Evolutionary conservation across 371 early-diverging fungal genomes (phyloP).

Genomic region (Apophysomyces elegans): DNA sequence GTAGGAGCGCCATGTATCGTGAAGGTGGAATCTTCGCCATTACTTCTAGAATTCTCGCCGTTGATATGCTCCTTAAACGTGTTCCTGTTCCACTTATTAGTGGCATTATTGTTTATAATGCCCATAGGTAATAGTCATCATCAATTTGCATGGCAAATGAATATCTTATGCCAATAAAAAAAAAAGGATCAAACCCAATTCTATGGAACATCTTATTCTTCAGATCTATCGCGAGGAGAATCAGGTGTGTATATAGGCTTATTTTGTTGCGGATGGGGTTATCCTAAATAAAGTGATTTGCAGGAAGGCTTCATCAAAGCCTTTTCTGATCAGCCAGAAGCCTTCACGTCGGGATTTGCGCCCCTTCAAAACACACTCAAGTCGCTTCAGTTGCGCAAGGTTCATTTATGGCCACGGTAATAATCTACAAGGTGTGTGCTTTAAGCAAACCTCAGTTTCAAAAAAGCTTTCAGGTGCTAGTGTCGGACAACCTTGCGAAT

Average conservation of each 20-base stretch:
- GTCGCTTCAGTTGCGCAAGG: slow-evolving; percentile 77
- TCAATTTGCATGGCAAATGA: too few relatives aligned
- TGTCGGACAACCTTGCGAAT: slow-evolving; percentile 64
- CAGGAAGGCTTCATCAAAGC: slow-evolving; percentile 92
- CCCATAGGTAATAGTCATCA: slow-evolving; percentile 63
- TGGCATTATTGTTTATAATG: slow-evolving; percentile 89
- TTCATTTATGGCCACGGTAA: slow-evolving; percentile 89
- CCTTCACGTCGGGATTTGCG: slow-evolving; percentile 76
- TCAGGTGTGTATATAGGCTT: slow-evolving; percentile 38
- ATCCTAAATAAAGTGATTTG: slow-evolving; percentile 5
- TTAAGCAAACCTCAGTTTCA: not conserved
- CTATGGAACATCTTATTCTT: slow-evolving; percentile 89
- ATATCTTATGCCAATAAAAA: not conserved
- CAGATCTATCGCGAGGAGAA: slow-evolving; percentile 82
- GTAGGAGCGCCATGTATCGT: slow-evolving; percentile 73
- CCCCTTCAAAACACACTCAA: slow-evolving; percentile 88
- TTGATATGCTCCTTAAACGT: slow-evolving; percentile 87
- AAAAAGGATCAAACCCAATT: slow-evolving; percentile 71
- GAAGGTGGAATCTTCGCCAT: slow-evolving; percentile 89
- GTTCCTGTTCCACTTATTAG: slow-evolving; percentile 81
- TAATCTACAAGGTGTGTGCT: not conserved
- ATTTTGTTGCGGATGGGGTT: not conserved
- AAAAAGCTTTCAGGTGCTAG: slow-evolving; percentile 72
- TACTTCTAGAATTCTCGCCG: slow-evolving; percentile 92
- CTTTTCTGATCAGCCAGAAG: slow-evolving; percentile 87